These are phyloP conservation scores for Orychophragmus violaceus DNA, from an alignment of 345 rosid species.

Conservation along the genomic window DNA sequence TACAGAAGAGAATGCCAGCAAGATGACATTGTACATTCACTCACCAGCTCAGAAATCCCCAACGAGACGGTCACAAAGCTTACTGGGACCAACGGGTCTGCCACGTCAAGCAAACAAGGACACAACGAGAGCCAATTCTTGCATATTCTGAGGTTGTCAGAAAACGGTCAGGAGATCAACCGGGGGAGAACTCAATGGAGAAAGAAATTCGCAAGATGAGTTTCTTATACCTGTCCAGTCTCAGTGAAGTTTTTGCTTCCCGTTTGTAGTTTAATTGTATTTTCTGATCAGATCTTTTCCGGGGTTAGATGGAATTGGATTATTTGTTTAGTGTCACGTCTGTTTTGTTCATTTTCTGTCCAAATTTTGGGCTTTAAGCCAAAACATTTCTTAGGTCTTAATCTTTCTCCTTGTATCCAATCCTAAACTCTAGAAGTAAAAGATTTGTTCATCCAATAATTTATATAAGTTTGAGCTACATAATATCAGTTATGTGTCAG, in stretches of 20 bases:
- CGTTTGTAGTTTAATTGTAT: conserved; percentile 13
- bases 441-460: conserved; percentile 2
- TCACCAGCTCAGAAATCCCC: conserved; percentile 48
- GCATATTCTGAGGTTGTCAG: conserved; percentile 72
- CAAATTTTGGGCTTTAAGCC: conserved; percentile 25
- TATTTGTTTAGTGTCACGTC: background rate
- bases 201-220: conserved; percentile 53
- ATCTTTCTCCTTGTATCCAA: background rate
- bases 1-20: conserved; percentile 91
- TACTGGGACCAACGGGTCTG: conserved; percentile 54
- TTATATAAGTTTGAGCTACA: background rate
- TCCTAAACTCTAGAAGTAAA: background rate
- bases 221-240: background rate
- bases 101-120: conserved; percentile 18
- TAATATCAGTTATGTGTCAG: conserved; percentile 27
- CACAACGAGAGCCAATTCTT: conserved; percentile 42
- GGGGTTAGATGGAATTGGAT: background rate
- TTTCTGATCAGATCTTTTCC: background rate
- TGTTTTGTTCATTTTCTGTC: conserved; percentile 2
- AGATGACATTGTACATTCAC: conserved; percentile 76
- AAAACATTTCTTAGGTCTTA: conserved; percentile 10
- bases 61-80: conserved; percentile 32
- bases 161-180: conserved; percentile 74
- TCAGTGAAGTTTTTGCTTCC: conserved; percentile 21
- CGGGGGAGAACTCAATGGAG: conserved; percentile 85